Percentiles rank a stretch among this genome's conserved stretches.
Evolutionary conservation across 257 asterid species (phyloP).

Genomic region (Solanum pinnatisectum): DNA sequence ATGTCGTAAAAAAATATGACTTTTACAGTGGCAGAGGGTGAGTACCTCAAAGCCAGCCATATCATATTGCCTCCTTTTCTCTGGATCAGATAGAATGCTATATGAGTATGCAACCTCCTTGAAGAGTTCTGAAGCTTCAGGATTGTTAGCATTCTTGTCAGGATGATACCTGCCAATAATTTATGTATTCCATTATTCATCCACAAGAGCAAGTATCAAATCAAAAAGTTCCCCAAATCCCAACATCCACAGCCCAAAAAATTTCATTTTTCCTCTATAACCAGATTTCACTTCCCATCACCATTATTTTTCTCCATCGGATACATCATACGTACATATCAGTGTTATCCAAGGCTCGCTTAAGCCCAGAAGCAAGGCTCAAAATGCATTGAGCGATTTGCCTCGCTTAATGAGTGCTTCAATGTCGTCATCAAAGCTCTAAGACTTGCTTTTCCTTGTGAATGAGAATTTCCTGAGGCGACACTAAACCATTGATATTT

Average conservation of each 20-base stretch:
- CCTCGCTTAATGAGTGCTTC: neutral
- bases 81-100: constrained; percentile 92
- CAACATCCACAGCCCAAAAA: neutral
- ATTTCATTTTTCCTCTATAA: neutral
- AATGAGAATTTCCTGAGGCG: neutral
- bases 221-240: neutral
- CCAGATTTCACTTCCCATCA: neutral
- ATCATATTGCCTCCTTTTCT: constrained; percentile 91
- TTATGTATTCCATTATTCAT: neutral
- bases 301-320: neutral
- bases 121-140: constrained; percentile 97
- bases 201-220: neutral
- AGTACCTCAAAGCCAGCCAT: constrained; percentile 90
- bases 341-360: neutral
- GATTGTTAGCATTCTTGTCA: constrained; percentile 93
- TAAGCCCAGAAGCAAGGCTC: neutral
- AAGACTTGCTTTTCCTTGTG: neutral
- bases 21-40: neutral
- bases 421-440: neutral
- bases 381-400: neutral
- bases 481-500: neutral
- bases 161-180: constrained; percentile 82
- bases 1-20: neutral
- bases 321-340: neutral
- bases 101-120: constrained; percentile 99